Percentiles rank a stretch among this genome's conserved stretches.
Evolutionary conservation across 345 rosid genomes (phyloP).

Genomic region (Geranium rotundifolium): DNA sequence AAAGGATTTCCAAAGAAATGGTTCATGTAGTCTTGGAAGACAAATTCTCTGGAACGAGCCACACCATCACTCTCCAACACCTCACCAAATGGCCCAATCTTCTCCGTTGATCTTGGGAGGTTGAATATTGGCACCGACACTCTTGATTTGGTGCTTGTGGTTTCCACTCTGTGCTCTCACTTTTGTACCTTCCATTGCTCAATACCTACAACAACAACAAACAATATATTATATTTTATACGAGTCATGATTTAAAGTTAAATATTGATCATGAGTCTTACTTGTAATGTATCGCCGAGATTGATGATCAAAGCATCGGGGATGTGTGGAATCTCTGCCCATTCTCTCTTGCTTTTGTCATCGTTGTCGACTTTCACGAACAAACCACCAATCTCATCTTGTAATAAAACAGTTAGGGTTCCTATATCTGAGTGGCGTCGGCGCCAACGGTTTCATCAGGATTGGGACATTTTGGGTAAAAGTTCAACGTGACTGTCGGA

Average conservation of each 20-base stretch:
- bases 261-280: background rate
- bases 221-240: too few species aligned
- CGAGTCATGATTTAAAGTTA: too few species aligned
- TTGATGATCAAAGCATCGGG: slow-evolving; percentile 28
- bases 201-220: slow-evolving; percentile 24
- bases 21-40: slow-evolving; percentile 39
- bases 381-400: slow-evolving; percentile 57
- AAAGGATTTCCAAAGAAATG: slow-evolving; percentile 38
- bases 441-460: slow-evolving; percentile 52
- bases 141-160: slow-evolving; percentile 29
- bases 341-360: slow-evolving; percentile 15
- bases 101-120: too few species aligned
- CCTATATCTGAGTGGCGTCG: slow-evolving; percentile 58
- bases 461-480: slow-evolving; percentile 47
- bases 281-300: slow-evolving; percentile 35
- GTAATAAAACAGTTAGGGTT: slow-evolving; percentile 36
- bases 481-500: slow-evolving; percentile 46
- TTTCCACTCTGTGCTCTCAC: slow-evolving; percentile 44
- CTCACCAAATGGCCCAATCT: too few species aligned
- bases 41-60: slow-evolving; percentile 29
- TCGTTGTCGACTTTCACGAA: slow-evolving; percentile 29
- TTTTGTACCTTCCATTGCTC: slow-evolving; percentile 52
- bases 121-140: too few species aligned
- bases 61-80: too few species aligned
- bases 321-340: too few species aligned